Conservation (phyloP, 164 flowering plant species). For the Akebia trifoliata region DNA sequence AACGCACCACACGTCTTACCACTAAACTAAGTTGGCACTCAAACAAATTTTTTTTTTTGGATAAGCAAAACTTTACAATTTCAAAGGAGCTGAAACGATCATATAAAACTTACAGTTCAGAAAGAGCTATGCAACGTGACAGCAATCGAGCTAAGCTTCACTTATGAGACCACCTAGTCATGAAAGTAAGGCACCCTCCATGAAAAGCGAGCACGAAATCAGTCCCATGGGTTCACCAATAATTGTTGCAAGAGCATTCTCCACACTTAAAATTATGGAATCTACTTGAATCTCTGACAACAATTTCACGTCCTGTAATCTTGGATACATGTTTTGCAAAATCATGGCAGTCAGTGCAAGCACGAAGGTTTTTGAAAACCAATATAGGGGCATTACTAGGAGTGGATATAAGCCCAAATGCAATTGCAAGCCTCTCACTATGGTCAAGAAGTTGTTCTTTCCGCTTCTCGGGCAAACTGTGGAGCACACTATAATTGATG, state of each 20-base stretch:
- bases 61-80: not conserved
- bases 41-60: not conserved
- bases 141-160: not conserved
- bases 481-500: conserved; percentile 16
- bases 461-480: conserved; percentile 22
- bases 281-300: conserved; percentile 47
- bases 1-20: no score
- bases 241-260: conserved; percentile 51
- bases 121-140: not conserved
- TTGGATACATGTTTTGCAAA: conserved; percentile 41
- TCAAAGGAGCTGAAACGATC: not conserved
- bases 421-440: conserved; percentile 58
- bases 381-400: conserved; percentile 28
- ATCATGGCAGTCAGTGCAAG: conserved; percentile 52
- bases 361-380: conserved; percentile 50
- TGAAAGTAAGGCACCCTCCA: not conserved
- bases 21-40: not conserved
- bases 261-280: conserved; percentile 53
- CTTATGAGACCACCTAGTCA: not conserved
- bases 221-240: conserved; percentile 31
- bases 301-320: conserved; percentile 36
- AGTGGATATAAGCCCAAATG: conserved; percentile 51
- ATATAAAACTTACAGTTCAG: conserved; percentile 5
- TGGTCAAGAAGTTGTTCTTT: conserved; percentile 44
- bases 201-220: not conserved